Evolutionary conservation across 176 grass and related monocot genomes (phyloP).

Genomic region (Otatea glauca): DNA sequence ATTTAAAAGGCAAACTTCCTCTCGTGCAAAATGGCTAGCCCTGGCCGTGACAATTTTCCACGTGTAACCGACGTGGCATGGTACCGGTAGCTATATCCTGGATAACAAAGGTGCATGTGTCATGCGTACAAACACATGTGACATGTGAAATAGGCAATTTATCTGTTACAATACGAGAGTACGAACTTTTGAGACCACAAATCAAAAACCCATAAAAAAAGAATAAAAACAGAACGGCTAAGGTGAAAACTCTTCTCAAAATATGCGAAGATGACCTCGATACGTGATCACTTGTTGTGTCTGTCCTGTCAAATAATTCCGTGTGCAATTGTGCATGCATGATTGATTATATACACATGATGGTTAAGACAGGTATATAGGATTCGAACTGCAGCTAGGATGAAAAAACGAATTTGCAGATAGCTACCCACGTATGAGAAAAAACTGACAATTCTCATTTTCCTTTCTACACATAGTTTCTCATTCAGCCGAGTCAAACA

Average conservation of each 20-base stretch:
- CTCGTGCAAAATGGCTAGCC: not conserved
- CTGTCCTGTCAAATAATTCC: not conserved
- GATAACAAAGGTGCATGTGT: conserved; percentile 16
- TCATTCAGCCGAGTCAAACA: conserved; percentile 55
- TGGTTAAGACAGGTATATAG: not conserved
- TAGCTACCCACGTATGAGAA: not conserved
- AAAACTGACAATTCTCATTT: not conserved
- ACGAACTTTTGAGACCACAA: not conserved
- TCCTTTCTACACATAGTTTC: not conserved
- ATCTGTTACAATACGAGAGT: not conserved
- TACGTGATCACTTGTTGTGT: not conserved
- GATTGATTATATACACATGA: conserved; percentile 24
- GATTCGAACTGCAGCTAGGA: not conserved
- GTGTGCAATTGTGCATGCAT: conserved; percentile 13
- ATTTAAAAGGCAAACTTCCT: not conserved
- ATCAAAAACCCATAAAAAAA: not conserved
- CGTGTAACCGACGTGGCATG: conserved; percentile 31
- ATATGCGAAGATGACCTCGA: not conserved
- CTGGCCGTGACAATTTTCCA: conserved; percentile 16
- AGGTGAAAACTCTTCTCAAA: not conserved
- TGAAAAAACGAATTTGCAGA: not conserved
- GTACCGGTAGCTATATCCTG: not conserved
- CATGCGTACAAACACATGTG: not conserved
- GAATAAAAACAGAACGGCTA: not conserved
- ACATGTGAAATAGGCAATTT: not conserved